Conservation (phyloP, 176 grass and related monocot species). For the Chrysopogon serrulatus region DNA sequence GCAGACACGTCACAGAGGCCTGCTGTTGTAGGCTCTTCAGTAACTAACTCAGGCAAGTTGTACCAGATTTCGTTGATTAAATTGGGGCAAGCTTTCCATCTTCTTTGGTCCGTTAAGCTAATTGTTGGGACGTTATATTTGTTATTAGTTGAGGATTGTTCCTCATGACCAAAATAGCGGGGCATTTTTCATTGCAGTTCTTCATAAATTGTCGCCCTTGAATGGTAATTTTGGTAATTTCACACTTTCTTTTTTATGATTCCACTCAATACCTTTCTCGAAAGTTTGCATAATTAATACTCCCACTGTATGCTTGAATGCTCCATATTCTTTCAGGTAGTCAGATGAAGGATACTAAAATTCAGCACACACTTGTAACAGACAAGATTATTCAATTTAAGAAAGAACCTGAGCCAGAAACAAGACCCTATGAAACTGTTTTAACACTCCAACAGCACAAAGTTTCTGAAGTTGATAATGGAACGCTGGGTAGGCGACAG, state of each 20-base stretch:
- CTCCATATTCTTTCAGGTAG: conserved; percentile 28
- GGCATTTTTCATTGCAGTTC: no score
- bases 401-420: conserved; percentile 26
- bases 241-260: background rate
- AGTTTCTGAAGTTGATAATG: conserved; percentile 29
- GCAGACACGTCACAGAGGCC: no score
- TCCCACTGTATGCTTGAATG: conserved; percentile 4
- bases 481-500: conserved; percentile 10
- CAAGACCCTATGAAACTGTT: conserved; percentile 20
- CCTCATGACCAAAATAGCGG: no score
- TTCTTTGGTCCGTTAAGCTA: background rate
- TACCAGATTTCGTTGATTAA: background rate
- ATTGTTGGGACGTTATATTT: background rate
- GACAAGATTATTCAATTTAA: conserved; percentile 11
- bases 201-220: no score
- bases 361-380: conserved; percentile 1
- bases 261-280: background rate
- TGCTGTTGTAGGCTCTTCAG: no score
- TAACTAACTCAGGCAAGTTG: no score
- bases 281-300: background rate
- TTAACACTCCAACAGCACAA: background rate
- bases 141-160: no score
- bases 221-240: no score
- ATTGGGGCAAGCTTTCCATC: background rate
- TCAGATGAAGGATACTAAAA: conserved; percentile 32